Evolutionary conservation across 495 filamentous ascomycete genomes (phyloP), one percentile per base, ranked within the genome.

Genomic region (Trichoderma parareesei): DNA sequence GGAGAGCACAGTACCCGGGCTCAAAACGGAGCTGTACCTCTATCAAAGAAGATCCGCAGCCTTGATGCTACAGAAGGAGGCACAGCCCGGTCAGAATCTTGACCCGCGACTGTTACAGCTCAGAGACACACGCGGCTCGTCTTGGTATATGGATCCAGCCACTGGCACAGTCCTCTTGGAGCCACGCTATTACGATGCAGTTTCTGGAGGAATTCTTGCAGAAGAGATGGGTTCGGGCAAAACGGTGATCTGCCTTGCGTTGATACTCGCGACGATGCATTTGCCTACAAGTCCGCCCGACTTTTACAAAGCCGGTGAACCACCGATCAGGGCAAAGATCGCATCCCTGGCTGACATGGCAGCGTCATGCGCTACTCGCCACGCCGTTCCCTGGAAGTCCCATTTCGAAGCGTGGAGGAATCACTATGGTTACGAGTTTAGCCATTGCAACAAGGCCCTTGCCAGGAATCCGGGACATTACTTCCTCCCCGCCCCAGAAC

Each of bases 31-130:
- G 1, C 77, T 96, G 1, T 90, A 93, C 72, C 78, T 82, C 0
- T 94, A 95, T 70, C 93, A 98, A 75, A 81, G 88, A 62, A 84
- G 88, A 57, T 92, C 91, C 0, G 91, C 90, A 11, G 91, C 91
- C 8, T 71, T 87, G 41, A 97, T 98, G 92, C 73, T 96, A 33
- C 89, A 96, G 69, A 85, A 88, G 60, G 93, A 98, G 73, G 73
- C 81, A 10, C 81, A 87, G 38, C 85, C 90, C 5, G 76, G 78
- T 11, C 79, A 81, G 61, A 79, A 85, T 55, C 74, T 90, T 14
- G 93, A 97, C 76, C 90, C 93, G 10, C 84, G 93, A 6, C 76
- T 96, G 6, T 79, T 83, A 61, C 66, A 73, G 2, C 76, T 79
- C 27, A 66, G 70, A 4, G 84, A 87, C 57, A 91, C 90, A 40